Percentiles rank a stretch among this genome's conserved stretches.
phyloP scores from a whole-genome alignment of 2,329 filamentous ascomycete genomes.

The Fusarium tupiense region DNA sequence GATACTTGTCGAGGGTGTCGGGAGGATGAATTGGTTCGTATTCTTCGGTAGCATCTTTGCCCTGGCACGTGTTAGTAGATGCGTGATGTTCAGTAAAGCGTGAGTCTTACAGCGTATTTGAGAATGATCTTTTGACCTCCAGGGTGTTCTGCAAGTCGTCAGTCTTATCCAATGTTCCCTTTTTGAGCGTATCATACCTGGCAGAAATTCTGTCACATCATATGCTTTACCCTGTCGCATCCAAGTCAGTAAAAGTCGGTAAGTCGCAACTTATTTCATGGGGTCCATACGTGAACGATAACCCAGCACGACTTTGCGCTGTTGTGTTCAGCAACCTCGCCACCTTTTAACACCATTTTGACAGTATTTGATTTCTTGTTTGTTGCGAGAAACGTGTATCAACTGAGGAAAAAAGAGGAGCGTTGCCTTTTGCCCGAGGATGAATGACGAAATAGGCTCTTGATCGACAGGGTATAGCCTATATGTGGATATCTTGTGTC shows the following conservation, averaged over 20 bases:
- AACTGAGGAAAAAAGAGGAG: neutral
- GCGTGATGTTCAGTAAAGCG: neutral
- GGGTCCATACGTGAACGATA: constrained; percentile 75
- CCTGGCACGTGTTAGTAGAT: constrained; percentile 53
- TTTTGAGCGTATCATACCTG: constrained; percentile 59
- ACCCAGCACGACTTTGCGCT: constrained; percentile 89
- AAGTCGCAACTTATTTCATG: neutral
- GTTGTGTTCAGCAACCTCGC: constrained; percentile 75
- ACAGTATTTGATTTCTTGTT: neutral
- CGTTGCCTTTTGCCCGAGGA: constrained; percentile 38
- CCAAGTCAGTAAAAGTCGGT: constrained; percentile 28
- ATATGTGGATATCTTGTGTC: neutral
- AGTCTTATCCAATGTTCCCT: neutral
- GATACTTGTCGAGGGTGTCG: constrained; percentile 86
- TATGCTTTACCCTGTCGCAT: constrained; percentile 75
- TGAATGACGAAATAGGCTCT: constrained; percentile 29
- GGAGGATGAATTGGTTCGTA: constrained; percentile 90
- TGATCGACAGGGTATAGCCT: constrained; percentile 10
- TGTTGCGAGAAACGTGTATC: neutral
- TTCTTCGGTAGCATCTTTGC: constrained; percentile 92
- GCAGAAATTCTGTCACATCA: constrained; percentile 90
- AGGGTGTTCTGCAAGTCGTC: constrained; percentile 73
- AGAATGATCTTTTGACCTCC: constrained; percentile 93
- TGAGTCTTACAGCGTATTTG: constrained; percentile 77
- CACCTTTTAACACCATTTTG: constrained; percentile 59